These are phyloP conservation scores for Catharanthus roseus DNA, from an alignment of 257 asterid genomes.

Conservation along the genomic window DNA sequence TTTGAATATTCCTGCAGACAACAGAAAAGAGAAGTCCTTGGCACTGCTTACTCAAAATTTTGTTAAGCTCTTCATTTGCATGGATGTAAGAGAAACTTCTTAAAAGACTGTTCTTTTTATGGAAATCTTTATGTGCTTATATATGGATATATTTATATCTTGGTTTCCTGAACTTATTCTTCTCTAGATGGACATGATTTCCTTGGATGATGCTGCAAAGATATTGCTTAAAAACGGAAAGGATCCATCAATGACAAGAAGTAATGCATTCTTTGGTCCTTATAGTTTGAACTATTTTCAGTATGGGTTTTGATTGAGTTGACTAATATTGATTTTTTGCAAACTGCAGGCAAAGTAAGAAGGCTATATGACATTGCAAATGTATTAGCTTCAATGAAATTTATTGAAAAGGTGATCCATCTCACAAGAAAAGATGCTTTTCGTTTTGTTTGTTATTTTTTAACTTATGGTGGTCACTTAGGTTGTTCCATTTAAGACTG, in stretches of 20 bases:
- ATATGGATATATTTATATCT: neutral
- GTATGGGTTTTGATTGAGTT: neutral
- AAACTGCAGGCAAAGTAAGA: slow-evolving; percentile 84
- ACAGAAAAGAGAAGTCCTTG: slow-evolving; percentile 89
- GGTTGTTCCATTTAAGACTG: neutral
- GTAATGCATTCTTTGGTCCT: slow-evolving; percentile 30
- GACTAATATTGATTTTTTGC: slow-evolving; percentile 14
- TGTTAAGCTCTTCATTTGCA: slow-evolving; percentile 87
- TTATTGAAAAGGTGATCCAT: slow-evolving; percentile 74
- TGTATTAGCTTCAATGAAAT: slow-evolving; percentile 88
- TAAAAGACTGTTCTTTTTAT: neutral
- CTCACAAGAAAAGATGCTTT: neutral
- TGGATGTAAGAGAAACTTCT: slow-evolving; percentile 50
- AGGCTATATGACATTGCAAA: slow-evolving; percentile 91
- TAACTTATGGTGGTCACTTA: neutral
- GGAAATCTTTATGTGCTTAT: neutral
- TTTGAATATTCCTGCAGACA: slow-evolving; percentile 37
- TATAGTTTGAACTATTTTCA: neutral
- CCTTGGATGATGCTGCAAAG: slow-evolving; percentile 96
- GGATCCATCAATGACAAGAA: slow-evolving; percentile 85
- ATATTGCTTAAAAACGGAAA: slow-evolving; percentile 79
- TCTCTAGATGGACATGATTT: slow-evolving; percentile 75
- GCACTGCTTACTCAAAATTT: slow-evolving; percentile 96
- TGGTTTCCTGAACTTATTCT: slow-evolving; percentile 5
- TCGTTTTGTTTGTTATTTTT: neutral